These are phyloP conservation scores for Peniophora sp. DNA, from an alignment of 1,284 basidiomycete species.

Conservation along the genomic window DNA sequence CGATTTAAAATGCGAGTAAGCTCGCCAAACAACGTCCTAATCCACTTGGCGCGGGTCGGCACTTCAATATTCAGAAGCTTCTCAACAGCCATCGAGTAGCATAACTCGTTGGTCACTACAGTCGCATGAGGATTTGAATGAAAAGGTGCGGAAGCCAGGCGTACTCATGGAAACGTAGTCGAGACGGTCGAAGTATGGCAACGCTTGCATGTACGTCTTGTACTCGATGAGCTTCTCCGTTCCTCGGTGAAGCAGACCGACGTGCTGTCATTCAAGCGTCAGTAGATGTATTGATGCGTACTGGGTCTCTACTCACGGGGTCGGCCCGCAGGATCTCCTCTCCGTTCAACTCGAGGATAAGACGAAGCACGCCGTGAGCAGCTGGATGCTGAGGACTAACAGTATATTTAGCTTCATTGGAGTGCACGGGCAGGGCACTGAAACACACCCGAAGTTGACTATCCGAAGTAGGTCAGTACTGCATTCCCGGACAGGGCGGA, in stretches of 20 bases:
- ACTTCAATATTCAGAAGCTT: constrained; percentile 98
- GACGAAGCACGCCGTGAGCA: constrained; percentile 94
- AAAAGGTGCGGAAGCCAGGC: constrained; percentile 19
- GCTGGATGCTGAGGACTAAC: constrained; percentile 92
- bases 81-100: constrained; percentile 96
- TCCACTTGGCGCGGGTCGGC: constrained; percentile 99
- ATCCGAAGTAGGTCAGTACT: constrained; percentile 4
- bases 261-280: constrained; percentile 53
- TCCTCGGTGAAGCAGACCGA: constrained; percentile 93
- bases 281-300: constrained; percentile 1
- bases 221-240: constrained; percentile 99
- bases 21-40: constrained; percentile 95
- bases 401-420: not conserved
- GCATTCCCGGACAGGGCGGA: constrained; percentile 6
- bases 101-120: constrained; percentile 92
- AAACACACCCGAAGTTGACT: constrained; percentile 86
- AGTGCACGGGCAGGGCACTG: not conserved
- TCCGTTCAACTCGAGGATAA: constrained; percentile 97
- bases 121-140: constrained; percentile 2
- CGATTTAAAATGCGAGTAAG: constrained; percentile 95
- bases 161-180: constrained; percentile 99
- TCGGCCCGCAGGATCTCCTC: constrained; percentile 91
- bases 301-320: constrained; percentile 48
- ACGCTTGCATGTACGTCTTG: constrained; percentile 96
- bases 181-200: constrained; percentile 99